Base-by-base conservation (phyloP, 2,329 filamentous ascomycete species). In the Trichothecium sympodiale region DNA sequence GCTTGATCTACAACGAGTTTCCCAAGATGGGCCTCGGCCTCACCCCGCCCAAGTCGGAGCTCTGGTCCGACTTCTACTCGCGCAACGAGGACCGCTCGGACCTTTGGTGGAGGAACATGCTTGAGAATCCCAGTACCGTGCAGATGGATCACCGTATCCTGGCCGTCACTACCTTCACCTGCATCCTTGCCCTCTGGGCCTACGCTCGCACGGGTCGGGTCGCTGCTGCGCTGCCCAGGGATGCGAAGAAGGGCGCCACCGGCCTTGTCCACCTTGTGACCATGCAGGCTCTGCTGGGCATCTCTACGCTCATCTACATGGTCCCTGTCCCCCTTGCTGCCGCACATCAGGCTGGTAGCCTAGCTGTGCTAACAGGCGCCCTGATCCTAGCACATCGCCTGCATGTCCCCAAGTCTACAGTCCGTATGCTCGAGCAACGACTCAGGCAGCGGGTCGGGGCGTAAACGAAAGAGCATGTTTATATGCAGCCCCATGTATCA, bases 1-100 rank as follows among this genome's bases (percentile, higher is more conserved):
- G 91, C 8, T 70, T 98, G 38, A 96, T 98, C 60, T 98, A 98
- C 69, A 98, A 98, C 57, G 87, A 98, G 59, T 96, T 98, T 57
- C 91, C 91, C 6, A 84, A 74, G 60, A 98, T 98, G 91, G 91
- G 91, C 8, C 60, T 76, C 4, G 86, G 87, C 9, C 64, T 94
- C 16, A 71, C 85, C 1, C 89, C 89, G 2, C 89, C 89, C 1
- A 76, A 71, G 51, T 69, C 75, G 8, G 89, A 96, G 62, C 77
- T 96, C 23, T 87, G 85, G 58, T 80, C 89, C 51, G 67, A 74
- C 27, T 93, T 86, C 64, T 95, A 95, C 71, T 80, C 78, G 39
- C 82, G 87, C 50, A 74, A 72, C 39, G 69, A 80, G 29, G 86
- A 94, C 54, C 67, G 73, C 29, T 80, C 78, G 10, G 93, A 98